Evolutionary conservation across 1,284 basidiomycete species (phyloP), one percentile per base, ranked within the genome.

Genomic region (Cryptococcus wingfieldii): DNA sequence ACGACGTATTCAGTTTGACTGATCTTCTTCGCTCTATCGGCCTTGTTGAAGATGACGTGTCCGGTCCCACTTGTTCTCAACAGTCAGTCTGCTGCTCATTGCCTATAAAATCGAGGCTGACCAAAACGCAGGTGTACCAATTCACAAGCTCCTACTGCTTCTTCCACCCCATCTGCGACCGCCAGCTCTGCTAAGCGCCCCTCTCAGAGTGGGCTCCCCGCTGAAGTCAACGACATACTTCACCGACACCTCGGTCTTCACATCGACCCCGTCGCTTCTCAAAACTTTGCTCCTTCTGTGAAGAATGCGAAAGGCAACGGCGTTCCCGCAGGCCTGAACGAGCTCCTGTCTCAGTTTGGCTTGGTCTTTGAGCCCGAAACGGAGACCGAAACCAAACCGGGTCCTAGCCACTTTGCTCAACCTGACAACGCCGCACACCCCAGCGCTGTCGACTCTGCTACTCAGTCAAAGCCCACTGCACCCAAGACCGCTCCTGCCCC

Each of bases 331-430:
- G 67, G 66, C 23, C 58, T 74, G 38, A 76, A 76, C 66, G 63
- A 71, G 38, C 56, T 74, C 41, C 68, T 74, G 9, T 50, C 51
- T 31, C 68, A 63, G 50, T 76, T 72, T 58, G 71, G 74, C 28
- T 64, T 76, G 38, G 67, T 70, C 54, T 76, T 74, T 51, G 65
- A 70, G 38, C 68, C 71, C 45, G 63, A 67, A 41, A 53, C 57
- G 25, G 18, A 46, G 27, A 46, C 16, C 16, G 41, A 42, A 42
- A 16, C 41, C 41, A 42, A 42, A 5, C n/a, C 41, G 6, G 10
- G 10, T 6, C 7, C 31, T 1, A 34, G 31, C 31, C 31, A 34
- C 31, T 34, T 3, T 34, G 10, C 31, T 10, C 31, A 34, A 10
- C 31, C 31, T 0, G 31, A 10, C 31, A 10, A 34, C 31, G 31